phyloP scores from a whole-genome alignment of 2,329 filamentous ascomycete genomes.

The Sclerotinia trifoliorum region DNA sequence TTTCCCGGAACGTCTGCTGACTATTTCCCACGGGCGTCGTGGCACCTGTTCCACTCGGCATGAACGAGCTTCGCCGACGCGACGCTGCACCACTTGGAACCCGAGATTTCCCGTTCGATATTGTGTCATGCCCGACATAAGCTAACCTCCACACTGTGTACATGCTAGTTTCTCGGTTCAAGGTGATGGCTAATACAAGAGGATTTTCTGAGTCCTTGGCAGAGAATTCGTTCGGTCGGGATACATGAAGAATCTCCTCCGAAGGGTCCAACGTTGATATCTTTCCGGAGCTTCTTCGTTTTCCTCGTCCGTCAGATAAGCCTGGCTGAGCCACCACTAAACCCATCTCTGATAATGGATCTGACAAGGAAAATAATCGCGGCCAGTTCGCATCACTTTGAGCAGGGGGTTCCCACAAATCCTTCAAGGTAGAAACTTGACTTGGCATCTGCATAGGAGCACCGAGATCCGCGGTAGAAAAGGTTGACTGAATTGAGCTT shows the following conservation, averaged over 20 bases:
- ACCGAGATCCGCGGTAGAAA: conserved; percentile 57
- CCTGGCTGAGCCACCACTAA: conserved; percentile 67
- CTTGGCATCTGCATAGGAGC: conserved; percentile 55
- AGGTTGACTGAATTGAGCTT: conserved; percentile 51
- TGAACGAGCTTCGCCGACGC: conserved; percentile 59
- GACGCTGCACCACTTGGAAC: conserved; percentile 43
- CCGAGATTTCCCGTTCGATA: conserved; percentile 41
- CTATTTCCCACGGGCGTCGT: conserved; percentile 65
- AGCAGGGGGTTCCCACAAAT: conserved; percentile 56
- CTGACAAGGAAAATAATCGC: conserved; percentile 77
- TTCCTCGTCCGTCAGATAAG: conserved; percentile 39
- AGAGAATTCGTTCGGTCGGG: conserved; percentile 58
- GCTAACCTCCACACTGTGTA: conserved; percentile 84
- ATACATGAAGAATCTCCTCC: conserved; percentile 83
- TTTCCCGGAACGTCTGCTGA: conserved; percentile 71
- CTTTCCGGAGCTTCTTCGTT: conserved; percentile 46
- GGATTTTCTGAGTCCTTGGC: conserved; percentile 44
- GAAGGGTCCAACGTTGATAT: conserved; percentile 64
- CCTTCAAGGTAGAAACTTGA: conserved; percentile 54
- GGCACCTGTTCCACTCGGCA: conserved; percentile 69
- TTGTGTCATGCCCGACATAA: conserved; percentile 68
- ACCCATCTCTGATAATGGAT: conserved; percentile 82
- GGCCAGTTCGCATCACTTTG: conserved; percentile 63
- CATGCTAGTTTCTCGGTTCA: conserved; percentile 71
- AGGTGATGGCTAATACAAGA: conserved; percentile 74